These are phyloP conservation scores for Sphagnum fallax DNA, from an alignment of 228 moss, liverwort and hornwort species.

Conservation along the genomic window DNA sequence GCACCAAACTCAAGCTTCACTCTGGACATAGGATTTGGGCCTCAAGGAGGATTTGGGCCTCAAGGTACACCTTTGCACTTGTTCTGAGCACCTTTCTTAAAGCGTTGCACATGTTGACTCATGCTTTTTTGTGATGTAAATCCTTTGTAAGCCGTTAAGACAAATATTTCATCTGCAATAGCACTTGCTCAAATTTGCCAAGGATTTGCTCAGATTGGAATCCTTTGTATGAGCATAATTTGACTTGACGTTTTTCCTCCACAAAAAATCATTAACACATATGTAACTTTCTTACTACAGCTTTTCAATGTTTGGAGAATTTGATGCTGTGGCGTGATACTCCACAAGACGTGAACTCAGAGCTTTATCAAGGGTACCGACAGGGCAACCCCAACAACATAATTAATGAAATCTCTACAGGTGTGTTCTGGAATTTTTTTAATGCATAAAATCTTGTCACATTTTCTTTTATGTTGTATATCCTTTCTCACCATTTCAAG, in stretches of 20 bases:
- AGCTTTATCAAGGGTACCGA: constrained; percentile 57
- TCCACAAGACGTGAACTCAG: constrained; percentile 27
- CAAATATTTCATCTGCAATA: background rate
- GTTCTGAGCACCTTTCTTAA: background rate
- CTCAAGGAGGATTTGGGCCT: too few relatives aligned
- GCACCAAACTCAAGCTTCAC: constrained; percentile 2
- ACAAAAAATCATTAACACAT: too few relatives aligned
- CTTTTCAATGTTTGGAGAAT: constrained; percentile 54
- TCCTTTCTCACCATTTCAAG: too few relatives aligned
- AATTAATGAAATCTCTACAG: constrained; percentile 20
- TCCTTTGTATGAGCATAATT: background rate
- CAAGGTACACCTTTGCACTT: background rate
- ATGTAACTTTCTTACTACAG: constrained; percentile 17
- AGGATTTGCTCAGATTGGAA: background rate
- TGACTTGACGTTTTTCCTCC: background rate
- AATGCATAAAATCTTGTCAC: too few relatives aligned
- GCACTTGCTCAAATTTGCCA: background rate
- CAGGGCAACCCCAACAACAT: constrained; percentile 33
- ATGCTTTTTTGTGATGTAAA: background rate
- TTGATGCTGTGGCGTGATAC: constrained; percentile 26
- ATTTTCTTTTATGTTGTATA: too few relatives aligned
- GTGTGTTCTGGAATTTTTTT: constrained; percentile 8
- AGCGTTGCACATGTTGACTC: background rate
- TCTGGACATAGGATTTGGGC: constrained; percentile 5
- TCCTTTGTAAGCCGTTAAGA: too few relatives aligned